Conservation (phyloP, 2,329 filamentous ascomycete genomes). For the Cladosporium halotolerans region DNA sequence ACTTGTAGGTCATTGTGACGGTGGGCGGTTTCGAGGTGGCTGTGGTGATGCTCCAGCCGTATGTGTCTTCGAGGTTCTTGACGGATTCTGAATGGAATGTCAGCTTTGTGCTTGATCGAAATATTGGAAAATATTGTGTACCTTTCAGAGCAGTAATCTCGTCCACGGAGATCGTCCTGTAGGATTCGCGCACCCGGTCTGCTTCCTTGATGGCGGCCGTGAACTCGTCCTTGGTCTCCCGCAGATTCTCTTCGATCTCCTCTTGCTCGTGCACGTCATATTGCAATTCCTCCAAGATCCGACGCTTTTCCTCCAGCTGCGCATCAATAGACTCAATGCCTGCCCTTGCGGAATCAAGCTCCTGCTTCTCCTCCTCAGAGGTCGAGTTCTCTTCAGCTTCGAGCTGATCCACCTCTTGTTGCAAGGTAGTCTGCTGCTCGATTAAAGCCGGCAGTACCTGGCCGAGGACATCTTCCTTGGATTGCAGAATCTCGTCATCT, state of each 20-base stretch:
- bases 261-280: conserved; percentile 63
- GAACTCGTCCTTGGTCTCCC: conserved; percentile 62
- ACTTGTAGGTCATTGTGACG: conserved; percentile 67
- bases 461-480: conserved; percentile 64
- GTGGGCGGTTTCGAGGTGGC: conserved; percentile 52
- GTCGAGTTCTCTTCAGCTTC: conserved; percentile 67
- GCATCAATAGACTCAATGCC: conserved; percentile 59
- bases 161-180: conserved; percentile 76
- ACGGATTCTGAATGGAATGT: conserved; percentile 52
- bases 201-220: conserved; percentile 72
- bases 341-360: conserved; percentile 67
- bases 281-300: conserved; percentile 60
- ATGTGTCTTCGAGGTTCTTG: conserved; percentile 56
- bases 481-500: conserved; percentile 61
- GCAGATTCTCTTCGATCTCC: conserved; percentile 54
- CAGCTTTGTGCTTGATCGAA: conserved; percentile 25
- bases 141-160: conserved; percentile 77
- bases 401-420: conserved; percentile 56
- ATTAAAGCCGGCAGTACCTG: conserved; percentile 60
- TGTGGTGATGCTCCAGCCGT: conserved; percentile 65
- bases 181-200: conserved; percentile 78
- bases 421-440: conserved; percentile 55
- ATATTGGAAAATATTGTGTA: conserved; percentile 30
- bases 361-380: conserved; percentile 72
- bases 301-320: conserved; percentile 64